Evolutionary conservation across 1,284 basidiomycete genomes (phyloP).

Genomic region (Papiliotrema fonsecae): DNA sequence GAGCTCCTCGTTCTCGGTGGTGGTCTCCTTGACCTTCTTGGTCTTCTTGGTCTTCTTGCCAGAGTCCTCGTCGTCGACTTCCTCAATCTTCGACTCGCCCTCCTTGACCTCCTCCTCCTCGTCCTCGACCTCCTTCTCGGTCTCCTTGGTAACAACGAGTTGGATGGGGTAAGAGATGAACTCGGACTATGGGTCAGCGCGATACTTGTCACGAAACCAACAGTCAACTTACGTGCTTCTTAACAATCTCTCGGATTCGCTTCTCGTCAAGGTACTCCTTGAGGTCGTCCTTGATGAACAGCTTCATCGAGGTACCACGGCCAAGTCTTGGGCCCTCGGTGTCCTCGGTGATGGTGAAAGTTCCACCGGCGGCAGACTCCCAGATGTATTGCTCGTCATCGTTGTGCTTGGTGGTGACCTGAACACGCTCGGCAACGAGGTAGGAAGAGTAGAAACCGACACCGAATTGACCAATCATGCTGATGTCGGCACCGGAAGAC

Average conservation of each 20-base stretch:
- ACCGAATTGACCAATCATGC: conserved; percentile 68
- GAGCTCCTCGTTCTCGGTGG: conserved; percentile 90
- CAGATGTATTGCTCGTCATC: conserved; percentile 99
- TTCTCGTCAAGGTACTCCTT: conserved; percentile 99
- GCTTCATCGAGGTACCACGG: conserved; percentile 91
- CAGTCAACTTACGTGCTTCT: conserved; percentile 74
- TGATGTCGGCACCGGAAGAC: conserved; percentile 92
- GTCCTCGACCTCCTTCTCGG: conserved; percentile 96
- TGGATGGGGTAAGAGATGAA: conserved; percentile 99
- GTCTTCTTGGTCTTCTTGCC: conserved; percentile 79
- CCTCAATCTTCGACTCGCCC: conserved; percentile 66
- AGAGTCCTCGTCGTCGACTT: conserved; percentile 69
- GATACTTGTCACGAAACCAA: not conserved
- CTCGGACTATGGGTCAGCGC: conserved; percentile 62
- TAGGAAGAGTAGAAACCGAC: conserved; percentile 99
- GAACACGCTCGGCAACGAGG: conserved; percentile 96
- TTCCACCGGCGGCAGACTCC: conserved; percentile 99
- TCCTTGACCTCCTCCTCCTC: conserved; percentile 58
- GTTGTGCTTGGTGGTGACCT: conserved; percentile 99
- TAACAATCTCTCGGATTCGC: conserved; percentile 98
- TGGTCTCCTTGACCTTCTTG: conserved; percentile 92
- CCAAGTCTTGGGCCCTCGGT: conserved; percentile 82
- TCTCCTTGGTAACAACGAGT: conserved; percentile 97
- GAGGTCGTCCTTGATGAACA: conserved; percentile 98
- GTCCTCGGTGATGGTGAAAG: conserved; percentile 97